A percentile compares a stretch with the other conserved stretches of the same genome.
These are phyloP conservation scores for Cyberlindnera amylophila DNA, from an alignment of 805 yeast genomes.

Conservation along the genomic window DNA sequence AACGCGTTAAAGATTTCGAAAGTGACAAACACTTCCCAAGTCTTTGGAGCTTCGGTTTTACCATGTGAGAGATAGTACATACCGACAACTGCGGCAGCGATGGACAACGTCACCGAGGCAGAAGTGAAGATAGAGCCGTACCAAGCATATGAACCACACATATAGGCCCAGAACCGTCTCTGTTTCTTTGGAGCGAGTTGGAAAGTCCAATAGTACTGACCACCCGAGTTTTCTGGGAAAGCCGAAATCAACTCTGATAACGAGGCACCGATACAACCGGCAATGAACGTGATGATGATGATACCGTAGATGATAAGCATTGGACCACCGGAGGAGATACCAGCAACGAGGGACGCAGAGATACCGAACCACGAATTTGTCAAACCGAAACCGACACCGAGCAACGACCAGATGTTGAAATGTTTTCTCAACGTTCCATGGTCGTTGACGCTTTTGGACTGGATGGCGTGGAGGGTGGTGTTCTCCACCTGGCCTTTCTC, in stretches of 20 bases:
- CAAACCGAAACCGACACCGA: slow-evolving; percentile 58
- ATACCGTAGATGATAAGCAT: slow-evolving; percentile 54
- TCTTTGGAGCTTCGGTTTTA: slow-evolving; percentile 33
- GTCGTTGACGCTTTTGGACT: slow-evolving; percentile 8
- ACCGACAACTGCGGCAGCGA: slow-evolving; percentile 50
- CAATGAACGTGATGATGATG: slow-evolving; percentile 44
- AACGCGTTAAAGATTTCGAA: slow-evolving; percentile 43
- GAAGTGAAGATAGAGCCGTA: slow-evolving; percentile 59
- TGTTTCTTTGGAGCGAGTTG: slow-evolving; percentile 44
- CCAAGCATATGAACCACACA: slow-evolving; percentile 62
- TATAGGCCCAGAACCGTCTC: slow-evolving; percentile 41
- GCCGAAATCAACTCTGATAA: slow-evolving; percentile 52
- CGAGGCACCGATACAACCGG: slow-evolving; percentile 45
- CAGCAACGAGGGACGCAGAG: slow-evolving; percentile 50
- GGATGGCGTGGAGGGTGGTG: slow-evolving; percentile 7
- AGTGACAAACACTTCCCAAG: slow-evolving; percentile 54
- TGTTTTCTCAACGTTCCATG: slow-evolving; percentile 24
- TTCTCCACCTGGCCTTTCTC: slow-evolving; percentile 16
- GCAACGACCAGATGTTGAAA: slow-evolving; percentile 43
- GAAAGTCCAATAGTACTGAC: slow-evolving; percentile 58
- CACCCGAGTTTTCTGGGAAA: slow-evolving; percentile 52
- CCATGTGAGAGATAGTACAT: slow-evolving; percentile 38
- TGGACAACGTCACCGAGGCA: slow-evolving; percentile 54
- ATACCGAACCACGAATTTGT: slow-evolving; percentile 63
- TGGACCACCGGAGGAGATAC: slow-evolving; percentile 58